Base-by-base conservation (phyloP, 768 basidiomycete genomes). In the Lentinus tigrinus region DNA sequence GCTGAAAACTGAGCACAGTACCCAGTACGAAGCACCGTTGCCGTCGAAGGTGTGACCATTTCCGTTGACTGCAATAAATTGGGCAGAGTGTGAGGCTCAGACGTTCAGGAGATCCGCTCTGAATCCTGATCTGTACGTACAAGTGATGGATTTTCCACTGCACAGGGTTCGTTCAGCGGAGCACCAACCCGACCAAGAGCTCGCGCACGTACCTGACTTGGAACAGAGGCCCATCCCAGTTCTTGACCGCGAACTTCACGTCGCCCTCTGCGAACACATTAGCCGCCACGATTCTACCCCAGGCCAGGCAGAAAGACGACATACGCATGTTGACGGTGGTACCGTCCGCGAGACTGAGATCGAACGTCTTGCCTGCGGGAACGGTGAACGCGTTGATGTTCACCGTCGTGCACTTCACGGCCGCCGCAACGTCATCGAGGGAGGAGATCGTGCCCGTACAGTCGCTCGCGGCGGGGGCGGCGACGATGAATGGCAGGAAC, bases 261-360 rank as follows among this genome's bases (percentile, higher is more conserved):
- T 87, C 78, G 13, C 87, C 87, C 58, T 75, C 83, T 86, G 39
- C 47, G 23, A 38, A 16, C 28, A 50, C 44, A 51, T 28, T 48
- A 56, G 53, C 42, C n/a, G n/a, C n/a, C n/a, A n/a, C n/a, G n/a
- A n/a, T n/a, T n/a, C 50, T 14, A 16, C 21, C 40, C 9, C 16
- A 9, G n/a, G 14, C 4, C 40, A n/a, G 40, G 0, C 24, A 21
- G 50, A 11, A 39, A 27, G 36, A 13, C 14, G 11, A 71, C 81
- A 65, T 63, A 85, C 85, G 69, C 70, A 88, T 69, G 48, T 81
- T 85, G 57, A 88, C 86, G 3, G 77, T 84, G 1, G 84, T 79
- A 4, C 81, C 81, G 23, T 69, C 63, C 39, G 73, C 57, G 27
- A 87, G 72, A 17, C 68, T 61, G 28, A 88, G 75, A 14, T 71